Evolutionary conservation across 169 alveolate species (phyloP), one percentile per base, ranked within the genome.

Genomic region (Amoebophrya sp.): DNA sequence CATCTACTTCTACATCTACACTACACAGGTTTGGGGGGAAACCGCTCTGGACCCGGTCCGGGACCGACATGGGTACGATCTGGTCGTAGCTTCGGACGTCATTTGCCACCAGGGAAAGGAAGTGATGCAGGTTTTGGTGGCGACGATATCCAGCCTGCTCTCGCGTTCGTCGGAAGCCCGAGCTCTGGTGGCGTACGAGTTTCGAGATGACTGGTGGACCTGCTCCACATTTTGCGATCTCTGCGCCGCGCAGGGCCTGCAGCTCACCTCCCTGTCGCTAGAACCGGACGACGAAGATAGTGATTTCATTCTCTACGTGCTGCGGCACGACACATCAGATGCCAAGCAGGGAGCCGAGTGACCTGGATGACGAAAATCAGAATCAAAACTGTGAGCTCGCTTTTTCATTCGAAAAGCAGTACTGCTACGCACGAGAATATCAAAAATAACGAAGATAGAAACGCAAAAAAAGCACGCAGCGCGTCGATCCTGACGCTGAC

Each of bases 161-260:
- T n/a, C n/a, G n/a, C n/a, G n/a, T n/a, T 12, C 12, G 18, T 1
- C 83, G 32, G 35, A 66, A 25, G 83, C 38, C 29, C 7, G 2
- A 7, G 83, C 38, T 25, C 18, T 7, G 32, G 83, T 66, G 32
- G 83, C 83, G 32, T 66, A 66, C 83, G 83, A 66, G 35, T 66
- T 66, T 25, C 83, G 83, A 0, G 83, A 66, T 25, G 83, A 66
- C 32, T 66, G 83, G 83, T 66, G 83, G 83, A 66, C 83, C 29
- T 66, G 83, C 83, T 7, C 32, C 83, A 66, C 35, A 0, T 66
- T 66, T 66, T 66, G 83, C 83, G 83, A 66, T 25, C 83, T 66
- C 32, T 66, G 83, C 83, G 32, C 1, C 1, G 18, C 1, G 35
- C 1, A 66, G 10, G 83, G 83, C 83, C 32, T 66, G 35, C 7